phyloP scores from a whole-genome alignment of 805 yeast genomes.

The Lipomyces oligophaga region DNA sequence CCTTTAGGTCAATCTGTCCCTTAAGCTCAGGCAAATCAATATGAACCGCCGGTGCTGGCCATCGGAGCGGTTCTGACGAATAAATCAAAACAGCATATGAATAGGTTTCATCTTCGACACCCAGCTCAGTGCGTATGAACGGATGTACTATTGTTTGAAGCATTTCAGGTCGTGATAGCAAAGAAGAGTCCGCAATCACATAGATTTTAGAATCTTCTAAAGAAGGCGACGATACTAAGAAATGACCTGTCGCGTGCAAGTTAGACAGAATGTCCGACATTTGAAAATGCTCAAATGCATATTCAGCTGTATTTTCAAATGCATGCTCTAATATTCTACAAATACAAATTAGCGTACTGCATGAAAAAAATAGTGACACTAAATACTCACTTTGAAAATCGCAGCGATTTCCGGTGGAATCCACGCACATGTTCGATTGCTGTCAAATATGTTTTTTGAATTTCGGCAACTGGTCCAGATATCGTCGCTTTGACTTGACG shows the following conservation, averaged over 20 bases:
- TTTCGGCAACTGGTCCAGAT: slow-evolving; percentile 39
- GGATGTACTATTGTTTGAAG: slow-evolving; percentile 19
- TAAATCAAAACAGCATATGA: slow-evolving; percentile 42
- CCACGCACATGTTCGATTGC: slow-evolving; percentile 43
- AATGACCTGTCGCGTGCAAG: slow-evolving; percentile 66
- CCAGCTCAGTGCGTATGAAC: slow-evolving; percentile 7
- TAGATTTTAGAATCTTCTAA: slow-evolving; percentile 74
- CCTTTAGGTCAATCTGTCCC: slow-evolving; percentile 54
- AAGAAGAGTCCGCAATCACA: slow-evolving; percentile 65
- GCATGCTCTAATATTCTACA: slow-evolving; percentile 48
- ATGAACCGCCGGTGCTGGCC: slow-evolving; percentile 79
- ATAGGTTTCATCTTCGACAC: slow-evolving; percentile 12
- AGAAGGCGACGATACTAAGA: slow-evolving; percentile 68
- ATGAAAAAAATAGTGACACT: neutral
- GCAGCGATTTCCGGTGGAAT: slow-evolving; percentile 72
- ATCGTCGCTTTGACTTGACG: slow-evolving; percentile 66
- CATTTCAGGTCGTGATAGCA: slow-evolving; percentile 17
- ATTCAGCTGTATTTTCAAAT: slow-evolving; percentile 65
- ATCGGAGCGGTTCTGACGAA: slow-evolving; percentile 78
- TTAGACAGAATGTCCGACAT: slow-evolving; percentile 51
- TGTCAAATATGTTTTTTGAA: slow-evolving; percentile 49
- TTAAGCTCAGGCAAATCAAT: slow-evolving; percentile 39
- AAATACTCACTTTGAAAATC: slow-evolving; percentile 53
- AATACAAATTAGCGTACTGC: neutral
- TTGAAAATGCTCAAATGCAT: slow-evolving; percentile 33